Conservation (phyloP, 352 stramenopile species). For the Globisporangium uncinulatum region DNA sequence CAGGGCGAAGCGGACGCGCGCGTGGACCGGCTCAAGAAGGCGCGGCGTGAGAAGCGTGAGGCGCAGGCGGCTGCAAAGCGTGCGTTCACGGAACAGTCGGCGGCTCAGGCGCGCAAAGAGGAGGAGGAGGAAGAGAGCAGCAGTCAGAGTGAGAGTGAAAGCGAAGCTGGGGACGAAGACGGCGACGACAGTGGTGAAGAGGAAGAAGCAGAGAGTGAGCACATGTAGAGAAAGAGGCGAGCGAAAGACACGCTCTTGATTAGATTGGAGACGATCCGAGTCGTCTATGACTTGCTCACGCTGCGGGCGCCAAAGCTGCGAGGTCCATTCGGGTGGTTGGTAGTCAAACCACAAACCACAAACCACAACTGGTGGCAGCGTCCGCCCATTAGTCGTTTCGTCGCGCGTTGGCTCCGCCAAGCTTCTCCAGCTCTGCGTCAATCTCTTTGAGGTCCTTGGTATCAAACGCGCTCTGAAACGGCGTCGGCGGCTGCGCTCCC, state of each 20-base stretch:
- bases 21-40: constrained; percentile 43
- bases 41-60: constrained; percentile 47
- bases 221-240: constrained; percentile 15
- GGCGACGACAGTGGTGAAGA: constrained; percentile 16
- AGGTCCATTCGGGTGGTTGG: no score
- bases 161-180: constrained; percentile 5
- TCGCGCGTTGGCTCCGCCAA: constrained; percentile 32
- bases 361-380: no score
- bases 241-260: not conserved
- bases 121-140: constrained; percentile 6
- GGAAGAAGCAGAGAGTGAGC: constrained; percentile 10
- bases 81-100: constrained; percentile 40
- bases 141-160: not conserved
- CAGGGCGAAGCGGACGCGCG: constrained; percentile 34
- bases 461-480: constrained; percentile 33
- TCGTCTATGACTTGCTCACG: no score
- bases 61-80: constrained; percentile 45
- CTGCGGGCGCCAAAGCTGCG: no score
- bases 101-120: constrained; percentile 5
- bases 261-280: no score
- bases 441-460: constrained; percentile 62
- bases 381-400: constrained; percentile 13
- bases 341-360: no score
- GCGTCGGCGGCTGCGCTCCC: constrained; percentile 4
- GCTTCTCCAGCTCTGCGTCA: constrained; percentile 63